These are phyloP conservation scores for Eugenia klotzschiana DNA, from an alignment of 441 rosid species.

Conservation along the genomic window DNA sequence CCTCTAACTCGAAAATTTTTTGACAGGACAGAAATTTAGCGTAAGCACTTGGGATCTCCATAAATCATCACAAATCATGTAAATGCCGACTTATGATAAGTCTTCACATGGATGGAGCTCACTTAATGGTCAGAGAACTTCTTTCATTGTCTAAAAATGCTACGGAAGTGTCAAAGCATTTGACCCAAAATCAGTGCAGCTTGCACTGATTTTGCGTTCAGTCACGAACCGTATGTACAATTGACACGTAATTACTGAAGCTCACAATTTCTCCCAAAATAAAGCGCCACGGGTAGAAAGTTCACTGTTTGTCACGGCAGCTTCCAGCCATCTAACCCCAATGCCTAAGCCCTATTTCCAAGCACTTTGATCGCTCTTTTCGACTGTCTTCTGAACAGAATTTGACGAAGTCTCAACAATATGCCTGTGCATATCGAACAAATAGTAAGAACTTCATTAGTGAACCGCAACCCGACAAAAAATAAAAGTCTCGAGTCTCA, in stretches of 20 bases:
- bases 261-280: background rate
- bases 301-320: background rate
- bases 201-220: background rate
- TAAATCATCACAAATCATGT: background rate
- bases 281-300: background rate
- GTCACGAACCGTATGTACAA: background rate
- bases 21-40: background rate
- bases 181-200: background rate
- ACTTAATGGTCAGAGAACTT: background rate
- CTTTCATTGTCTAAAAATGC: background rate
- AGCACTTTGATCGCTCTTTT: background rate
- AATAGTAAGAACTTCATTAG: background rate
- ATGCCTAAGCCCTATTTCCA: background rate
- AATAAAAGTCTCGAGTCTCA: too few relatives aligned
- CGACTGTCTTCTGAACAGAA: background rate
- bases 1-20: background rate
- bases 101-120: background rate
- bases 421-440: background rate
- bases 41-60: background rate
- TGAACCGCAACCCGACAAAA: background rate
- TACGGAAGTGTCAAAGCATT: background rate
- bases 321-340: too few relatives aligned
- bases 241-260: background rate
- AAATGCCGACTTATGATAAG: background rate
- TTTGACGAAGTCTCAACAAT: background rate